Evolutionary conservation across 2,329 filamentous ascomycete genomes (phyloP).

Genomic region (Fusarium equiseti): DNA sequence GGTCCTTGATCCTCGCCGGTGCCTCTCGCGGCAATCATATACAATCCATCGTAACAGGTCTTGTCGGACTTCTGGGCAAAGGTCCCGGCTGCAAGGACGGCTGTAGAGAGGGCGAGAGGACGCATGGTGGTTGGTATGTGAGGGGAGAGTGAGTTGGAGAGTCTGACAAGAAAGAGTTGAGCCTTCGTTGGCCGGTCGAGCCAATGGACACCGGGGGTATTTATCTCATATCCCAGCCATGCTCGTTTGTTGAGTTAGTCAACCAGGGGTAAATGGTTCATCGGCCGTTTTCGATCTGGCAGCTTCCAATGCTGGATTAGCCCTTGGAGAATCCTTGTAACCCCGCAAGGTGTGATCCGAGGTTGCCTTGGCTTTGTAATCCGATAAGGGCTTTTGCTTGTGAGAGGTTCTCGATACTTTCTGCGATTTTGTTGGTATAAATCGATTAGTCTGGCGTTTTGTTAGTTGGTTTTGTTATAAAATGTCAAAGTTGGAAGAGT

Average conservation of each 20-base stretch:
- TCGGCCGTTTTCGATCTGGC: conserved; percentile 9
- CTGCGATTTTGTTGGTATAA: neutral
- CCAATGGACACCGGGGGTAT: conserved; percentile 13
- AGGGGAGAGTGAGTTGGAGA: neutral
- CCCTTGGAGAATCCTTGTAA: conserved; percentile 29
- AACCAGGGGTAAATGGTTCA: conserved; percentile 18
- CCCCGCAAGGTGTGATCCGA: conserved; percentile 34
- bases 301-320: conserved; percentile 38
- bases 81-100: conserved; percentile 44
- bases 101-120: conserved; percentile 34
- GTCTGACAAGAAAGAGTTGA: neutral
- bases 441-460: neutral
- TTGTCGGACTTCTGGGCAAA: conserved; percentile 40
- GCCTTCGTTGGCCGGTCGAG: neutral
- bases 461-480: neutral
- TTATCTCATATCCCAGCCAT: conserved; percentile 18
- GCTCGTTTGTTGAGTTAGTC: conserved; percentile 3
- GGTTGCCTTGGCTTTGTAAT: conserved; percentile 22
- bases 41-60: conserved; percentile 48
- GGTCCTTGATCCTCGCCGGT: conserved; percentile 52
- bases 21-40: conserved; percentile 57
- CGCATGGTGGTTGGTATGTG: conserved; percentile 32
- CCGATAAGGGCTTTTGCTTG: neutral
- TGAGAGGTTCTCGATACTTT: conserved; percentile 3
- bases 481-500: too few species aligned